Conservation (phyloP, 768 basidiomycete genomes). For the Podaxis sp. region DNA sequence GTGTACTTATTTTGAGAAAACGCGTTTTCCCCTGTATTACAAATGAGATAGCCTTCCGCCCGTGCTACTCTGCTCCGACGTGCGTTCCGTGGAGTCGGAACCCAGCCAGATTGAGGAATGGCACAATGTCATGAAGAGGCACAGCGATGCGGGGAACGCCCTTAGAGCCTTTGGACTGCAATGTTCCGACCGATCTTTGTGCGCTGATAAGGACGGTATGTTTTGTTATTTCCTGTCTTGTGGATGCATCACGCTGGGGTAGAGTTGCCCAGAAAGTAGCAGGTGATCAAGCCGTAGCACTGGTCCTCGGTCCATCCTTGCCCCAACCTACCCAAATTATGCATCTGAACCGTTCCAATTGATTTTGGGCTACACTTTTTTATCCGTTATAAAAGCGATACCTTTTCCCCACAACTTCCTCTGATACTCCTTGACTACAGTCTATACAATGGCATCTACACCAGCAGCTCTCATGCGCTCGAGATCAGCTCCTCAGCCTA, state of each 20-base stretch:
- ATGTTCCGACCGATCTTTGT: not conserved
- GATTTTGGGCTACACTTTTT: not conserved
- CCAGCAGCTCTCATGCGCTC: slow-evolving; percentile 22
- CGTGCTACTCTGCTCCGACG: no score
- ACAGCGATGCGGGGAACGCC: not conserved
- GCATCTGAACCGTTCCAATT: not conserved
- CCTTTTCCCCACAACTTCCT: not conserved
- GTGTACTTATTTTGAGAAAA: no score
- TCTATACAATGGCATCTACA: not conserved
- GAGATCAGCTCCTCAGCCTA: slow-evolving; percentile 25
- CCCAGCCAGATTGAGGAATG: not conserved
- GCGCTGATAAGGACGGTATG: not conserved
- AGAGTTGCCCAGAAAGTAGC: slow-evolving; percentile 4
- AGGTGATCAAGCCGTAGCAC: not conserved
- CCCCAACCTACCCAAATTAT: slow-evolving; percentile 11
- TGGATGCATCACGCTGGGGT: slow-evolving; percentile 4
- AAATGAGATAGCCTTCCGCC: not conserved
- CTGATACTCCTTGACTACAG: not conserved
- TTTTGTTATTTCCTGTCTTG: not conserved
- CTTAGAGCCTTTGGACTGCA: not conserved
- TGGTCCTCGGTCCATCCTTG: not conserved
- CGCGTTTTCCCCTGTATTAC: no score
- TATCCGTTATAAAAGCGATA: not conserved
- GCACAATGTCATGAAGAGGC: no score
- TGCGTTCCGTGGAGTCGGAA: not conserved